Evolutionary conservation across 805 yeast species (phyloP), one percentile per base, ranked within the genome.

Genomic region (Candida ficus): DNA sequence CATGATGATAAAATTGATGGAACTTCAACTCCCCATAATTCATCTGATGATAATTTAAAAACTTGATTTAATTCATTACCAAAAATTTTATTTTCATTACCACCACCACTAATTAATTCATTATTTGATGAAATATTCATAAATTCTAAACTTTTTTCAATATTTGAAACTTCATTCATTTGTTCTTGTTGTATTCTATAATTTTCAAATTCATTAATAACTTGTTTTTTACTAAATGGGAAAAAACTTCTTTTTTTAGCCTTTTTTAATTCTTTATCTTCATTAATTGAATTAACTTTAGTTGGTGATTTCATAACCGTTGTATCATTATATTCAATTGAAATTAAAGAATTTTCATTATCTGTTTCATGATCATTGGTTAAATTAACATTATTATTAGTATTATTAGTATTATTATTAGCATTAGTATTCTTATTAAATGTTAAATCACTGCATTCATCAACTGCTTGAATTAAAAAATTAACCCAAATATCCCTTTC

Each of bases 1-100:
- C 96, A 88, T 44, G 95, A 65, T 52, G 66, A 83, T 14, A 87
- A 76, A 7, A 91, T 79, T 30, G 89, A 78, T 2, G 99, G 97
- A 16, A 67, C 62, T 7, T 58, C 60, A 26, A 66, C 68, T 17
- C 74, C 70, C 43, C 64, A 57, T 52, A 72, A 47, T 26, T 62
- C 58, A 37, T 70, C 70, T 5, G 74, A 66, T 3, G 90, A 80
- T 23, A 79, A 52, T 16, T 67, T 64, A 31, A 70, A 61, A 1
- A 82, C 80, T 14, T 67, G 70, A 3, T 62, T 64, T 21, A 88
- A 50, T 0, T 81, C 75, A n/a, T 78, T 66, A 0, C 90, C 93
- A 64, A 87, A 87, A 1, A 84, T 64, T 5, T 60, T 53, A 41
- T 68, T 69, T 13, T 70, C 52, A 18, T 37, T 38, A 14, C 23